phyloP scores from a whole-genome alignment of 495 filamentous ascomycete species.

The Letharia columbiana region DNA sequence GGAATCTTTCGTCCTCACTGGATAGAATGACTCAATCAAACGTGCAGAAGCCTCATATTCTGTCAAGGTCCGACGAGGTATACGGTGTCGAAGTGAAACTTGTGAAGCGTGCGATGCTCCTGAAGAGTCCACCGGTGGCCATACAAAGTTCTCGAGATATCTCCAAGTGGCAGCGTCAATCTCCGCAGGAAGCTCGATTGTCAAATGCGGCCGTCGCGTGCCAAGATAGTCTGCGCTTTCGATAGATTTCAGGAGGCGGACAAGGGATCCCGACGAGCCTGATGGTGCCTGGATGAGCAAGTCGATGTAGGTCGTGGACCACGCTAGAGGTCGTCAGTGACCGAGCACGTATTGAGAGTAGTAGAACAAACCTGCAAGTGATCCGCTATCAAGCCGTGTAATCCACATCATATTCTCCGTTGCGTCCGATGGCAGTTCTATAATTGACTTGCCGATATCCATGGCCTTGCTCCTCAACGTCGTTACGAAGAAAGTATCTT shows the following conservation, averaged over 20 bases:
- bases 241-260: slow-evolving; percentile 64
- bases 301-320: slow-evolving; percentile 65
- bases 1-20: slow-evolving; percentile 46
- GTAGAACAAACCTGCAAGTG: slow-evolving; percentile 50
- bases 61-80: slow-evolving; percentile 45
- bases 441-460: slow-evolving; percentile 41
- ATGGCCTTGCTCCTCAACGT: slow-evolving; percentile 41
- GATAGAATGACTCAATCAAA: slow-evolving; percentile 77
- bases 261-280: slow-evolving; percentile 59
- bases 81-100: slow-evolving; percentile 64
- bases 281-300: slow-evolving; percentile 67
- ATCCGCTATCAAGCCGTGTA: slow-evolving; percentile 60
- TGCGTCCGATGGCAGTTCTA: slow-evolving; percentile 56
- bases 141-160: slow-evolving; percentile 54
- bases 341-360: not conserved
- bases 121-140: slow-evolving; percentile 46
- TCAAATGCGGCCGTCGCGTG: slow-evolving; percentile 55
- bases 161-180: slow-evolving; percentile 51
- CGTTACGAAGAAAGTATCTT: slow-evolving; percentile 46
- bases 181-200: slow-evolving; percentile 65
- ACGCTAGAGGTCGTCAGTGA: slow-evolving; percentile 42
- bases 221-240: slow-evolving; percentile 64
- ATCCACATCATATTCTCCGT: slow-evolving; percentile 64
- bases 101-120: slow-evolving; percentile 31
- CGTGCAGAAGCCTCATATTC: slow-evolving; percentile 57